Base-by-base conservation (phyloP, 805 yeast species). In the Ogataea henricii region DNA sequence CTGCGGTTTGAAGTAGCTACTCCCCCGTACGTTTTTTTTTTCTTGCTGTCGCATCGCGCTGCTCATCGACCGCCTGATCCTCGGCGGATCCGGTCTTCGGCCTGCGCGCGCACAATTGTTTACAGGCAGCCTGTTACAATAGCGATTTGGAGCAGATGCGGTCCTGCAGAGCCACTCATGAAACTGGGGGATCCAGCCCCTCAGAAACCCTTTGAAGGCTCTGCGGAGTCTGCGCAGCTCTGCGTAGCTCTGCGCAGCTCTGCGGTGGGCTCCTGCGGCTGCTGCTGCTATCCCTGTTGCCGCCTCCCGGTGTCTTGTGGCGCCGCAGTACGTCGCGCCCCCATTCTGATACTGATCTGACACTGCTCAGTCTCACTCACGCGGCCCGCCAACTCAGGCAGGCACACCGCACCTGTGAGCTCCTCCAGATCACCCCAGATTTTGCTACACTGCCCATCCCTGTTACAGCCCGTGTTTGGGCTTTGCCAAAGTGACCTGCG, bases 261-360 rank as follows among this genome's bases (percentile, higher is more conserved):
- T 29, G 32, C 16, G 5, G 32, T 29, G 32, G 17, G 13, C 30
- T 27, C 10, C 10, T 6, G 30, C 30, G 10, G 30, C 30, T 12
- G 30, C 30, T 14, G 14, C 30, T 27, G 30, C n/a, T 27, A 14
- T 16, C 21, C 36, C 36, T 30, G 34, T 14, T 30, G 34, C 6
- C 7, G n/a, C 16, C 7, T 14, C 34, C 8, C 36, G 18, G 21
- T 17, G 36, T 10, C 21, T 32, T 14, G 18, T 14, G 36, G 18
- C 17, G 18, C 21, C 17, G 18, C 21, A 14, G 7, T 5, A 32
- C n/a, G 30, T 4, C 30, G 13, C 30, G 38, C 35, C 21, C 35
- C 7, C n/a, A 32, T 4, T 35, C 38, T 35, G 38, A 35, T 35
- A 35, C 38, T 20, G 38, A 35, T 35, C 38, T 35, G 38, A 22